Conservation (phyloP, 805 yeast species). For the Dipodascus albidus region DNA sequence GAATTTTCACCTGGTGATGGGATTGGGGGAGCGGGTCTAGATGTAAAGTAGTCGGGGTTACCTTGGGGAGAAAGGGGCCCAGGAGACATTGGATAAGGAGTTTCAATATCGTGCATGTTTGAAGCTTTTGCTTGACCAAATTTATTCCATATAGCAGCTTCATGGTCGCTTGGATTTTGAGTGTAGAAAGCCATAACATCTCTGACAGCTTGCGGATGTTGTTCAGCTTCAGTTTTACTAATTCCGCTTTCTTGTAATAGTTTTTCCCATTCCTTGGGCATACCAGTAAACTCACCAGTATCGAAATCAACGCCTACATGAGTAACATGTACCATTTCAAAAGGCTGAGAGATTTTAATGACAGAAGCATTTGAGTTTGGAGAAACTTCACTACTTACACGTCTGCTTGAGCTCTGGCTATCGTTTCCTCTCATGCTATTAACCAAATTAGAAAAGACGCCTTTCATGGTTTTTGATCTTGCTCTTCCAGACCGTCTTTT, state of each 20-base stretch:
- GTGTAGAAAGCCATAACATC: slow-evolving; percentile 76
- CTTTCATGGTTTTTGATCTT: slow-evolving; percentile 10
- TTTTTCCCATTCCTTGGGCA: slow-evolving; percentile 89
- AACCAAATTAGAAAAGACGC: slow-evolving; percentile 17
- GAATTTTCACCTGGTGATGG: slow-evolving; percentile 5
- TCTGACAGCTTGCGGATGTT: slow-evolving; percentile 89
- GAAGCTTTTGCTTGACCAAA: slow-evolving; percentile 16
- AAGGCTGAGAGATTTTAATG: slow-evolving; percentile 74
- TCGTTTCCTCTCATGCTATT: slow-evolving; percentile 11
- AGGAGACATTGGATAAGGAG: slow-evolving; percentile 7
- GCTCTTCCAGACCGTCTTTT: slow-evolving; percentile 5
- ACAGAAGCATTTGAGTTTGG: slow-evolving; percentile 6
- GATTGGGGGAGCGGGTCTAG: slow-evolving; percentile 2
- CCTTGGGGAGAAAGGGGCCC: slow-evolving; percentile 5
- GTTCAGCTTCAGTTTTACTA: slow-evolving; percentile 73
- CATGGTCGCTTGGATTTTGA: slow-evolving; percentile 18
- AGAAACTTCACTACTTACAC: slow-evolving; percentile 1
- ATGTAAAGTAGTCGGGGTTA: slow-evolving; percentile 3
- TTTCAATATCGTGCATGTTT: slow-evolving; percentile 4
- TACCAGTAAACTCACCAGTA: slow-evolving; percentile 81
- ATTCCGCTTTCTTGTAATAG: slow-evolving; percentile 80
- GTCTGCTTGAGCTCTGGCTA: slow-evolving; percentile 2
- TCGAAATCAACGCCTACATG: slow-evolving; percentile 84
- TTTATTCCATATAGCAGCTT: slow-evolving; percentile 20
- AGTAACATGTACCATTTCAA: slow-evolving; percentile 82